Evolutionary conservation across 2,329 filamentous ascomycete genomes (phyloP).

Genomic region (Dichotomopilus funicola): DNA sequence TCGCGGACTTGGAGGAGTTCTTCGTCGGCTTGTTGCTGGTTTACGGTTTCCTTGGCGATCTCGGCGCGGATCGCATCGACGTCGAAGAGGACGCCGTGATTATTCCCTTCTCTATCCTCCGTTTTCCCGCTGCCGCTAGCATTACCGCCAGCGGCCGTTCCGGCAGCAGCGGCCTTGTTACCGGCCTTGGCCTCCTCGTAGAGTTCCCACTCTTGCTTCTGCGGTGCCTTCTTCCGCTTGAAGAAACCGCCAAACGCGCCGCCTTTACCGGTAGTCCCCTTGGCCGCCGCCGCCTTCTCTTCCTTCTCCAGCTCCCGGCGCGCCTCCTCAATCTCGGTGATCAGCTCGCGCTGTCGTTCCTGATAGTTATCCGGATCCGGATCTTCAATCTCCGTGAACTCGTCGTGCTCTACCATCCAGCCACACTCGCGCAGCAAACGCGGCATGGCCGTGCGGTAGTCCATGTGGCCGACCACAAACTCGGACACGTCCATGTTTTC

Average conservation of each 20-base stretch:
- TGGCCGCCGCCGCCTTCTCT: slow-evolving; percentile 40
- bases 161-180: slow-evolving; percentile 3
- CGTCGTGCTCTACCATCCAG: slow-evolving; percentile 86
- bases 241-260: slow-evolving; percentile 62
- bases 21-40: slow-evolving; percentile 24
- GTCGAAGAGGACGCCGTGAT: slow-evolving; percentile 75
- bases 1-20: slow-evolving; percentile 61
- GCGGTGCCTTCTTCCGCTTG: slow-evolving; percentile 68
- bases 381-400: slow-evolving; percentile 95
- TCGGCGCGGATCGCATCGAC: slow-evolving; percentile 89
- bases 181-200: slow-evolving; percentile 63
- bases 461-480: slow-evolving; percentile 87
- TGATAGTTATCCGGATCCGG: slow-evolving; percentile 91
- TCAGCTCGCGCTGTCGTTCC: slow-evolving; percentile 81
- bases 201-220: slow-evolving; percentile 89
- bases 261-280: slow-evolving; percentile 24
- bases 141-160: too few species aligned
- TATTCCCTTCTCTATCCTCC: slow-evolving; percentile 45
- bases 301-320: slow-evolving; percentile 79
- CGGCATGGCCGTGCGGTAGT: slow-evolving; percentile 90
- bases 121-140: slow-evolving; percentile 29
- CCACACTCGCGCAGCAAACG: slow-evolving; percentile 78
- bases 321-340: slow-evolving; percentile 94
- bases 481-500: slow-evolving; percentile 89
- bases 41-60: slow-evolving; percentile 61